Percentiles rank a stretch among this genome's conserved stretches.
Conservation (phyloP, 805 yeast species). For the Cyberlindnera galapagoensis region DNA sequence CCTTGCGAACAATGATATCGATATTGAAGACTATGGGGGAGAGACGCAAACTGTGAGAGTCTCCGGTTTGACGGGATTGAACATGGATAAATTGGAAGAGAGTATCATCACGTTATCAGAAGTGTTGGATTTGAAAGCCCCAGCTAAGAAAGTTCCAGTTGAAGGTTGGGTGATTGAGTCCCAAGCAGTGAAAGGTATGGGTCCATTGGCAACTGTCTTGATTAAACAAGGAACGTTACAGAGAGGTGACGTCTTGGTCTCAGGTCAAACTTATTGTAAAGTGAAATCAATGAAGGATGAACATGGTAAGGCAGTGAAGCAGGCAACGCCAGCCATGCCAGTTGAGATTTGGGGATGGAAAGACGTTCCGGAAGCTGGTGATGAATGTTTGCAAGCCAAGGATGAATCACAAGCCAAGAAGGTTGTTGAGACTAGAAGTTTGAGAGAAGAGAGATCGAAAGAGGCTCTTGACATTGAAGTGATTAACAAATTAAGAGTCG, state of each 20-base stretch:
- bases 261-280: conserved; percentile 83
- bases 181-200: conserved; percentile 72
- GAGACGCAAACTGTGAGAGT: conserved; percentile 86
- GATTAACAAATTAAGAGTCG: conserved; percentile 62
- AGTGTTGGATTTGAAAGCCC: conserved; percentile 68
- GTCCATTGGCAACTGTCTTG: conserved; percentile 79
- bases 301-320: conserved; percentile 50
- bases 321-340: conserved; percentile 83
- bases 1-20: conserved; percentile 68
- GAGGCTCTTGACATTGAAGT: conserved; percentile 61
- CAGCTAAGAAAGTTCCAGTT: conserved; percentile 38
- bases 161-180: conserved; percentile 94
- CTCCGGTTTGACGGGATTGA: conserved; percentile 83
- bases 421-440: conserved; percentile 59
- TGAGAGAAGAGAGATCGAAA: conserved; percentile 49
- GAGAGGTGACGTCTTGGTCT: conserved; percentile 68
- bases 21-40: conserved; percentile 91
- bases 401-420: conserved; percentile 70
- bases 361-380: conserved; percentile 88
- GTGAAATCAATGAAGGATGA: conserved; percentile 77
- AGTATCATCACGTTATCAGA: conserved; percentile 83
- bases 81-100: conserved; percentile 87
- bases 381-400: conserved; percentile 68
- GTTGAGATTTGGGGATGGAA: conserved; percentile 94
- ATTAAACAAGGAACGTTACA: conserved; percentile 73